Evolutionary conservation across 768 basidiomycete species (phyloP).

Genomic region (Hypholoma fasciculare): DNA sequence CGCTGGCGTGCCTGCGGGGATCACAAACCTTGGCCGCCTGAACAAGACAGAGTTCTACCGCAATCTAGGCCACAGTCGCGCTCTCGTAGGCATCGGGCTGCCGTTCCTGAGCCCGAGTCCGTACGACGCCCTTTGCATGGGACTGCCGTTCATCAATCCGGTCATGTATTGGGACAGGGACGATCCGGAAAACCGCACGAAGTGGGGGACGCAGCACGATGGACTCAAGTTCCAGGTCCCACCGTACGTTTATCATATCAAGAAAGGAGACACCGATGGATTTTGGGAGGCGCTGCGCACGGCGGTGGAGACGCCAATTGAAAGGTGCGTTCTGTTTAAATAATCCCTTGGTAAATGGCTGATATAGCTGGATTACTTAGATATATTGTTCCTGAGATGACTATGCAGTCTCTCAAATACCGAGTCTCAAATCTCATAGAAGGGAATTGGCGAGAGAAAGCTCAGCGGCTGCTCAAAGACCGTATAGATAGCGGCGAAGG

Average conservation of each 20-base stretch:
- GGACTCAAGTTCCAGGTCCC: conserved; percentile 1
- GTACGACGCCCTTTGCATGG: conserved; percentile 6
- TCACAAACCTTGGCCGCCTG: neutral
- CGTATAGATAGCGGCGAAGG: neutral
- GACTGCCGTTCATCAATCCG: conserved; percentile 4
- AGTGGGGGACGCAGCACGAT: neutral
- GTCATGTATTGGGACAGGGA: neutral
- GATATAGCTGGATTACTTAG: neutral
- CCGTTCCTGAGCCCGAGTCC: conserved; percentile 2
- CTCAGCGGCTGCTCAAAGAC: neutral
- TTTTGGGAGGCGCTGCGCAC: neutral
- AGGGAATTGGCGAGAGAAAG: conserved; percentile 1
- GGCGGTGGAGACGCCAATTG: neutral
- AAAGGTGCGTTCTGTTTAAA: neutral
- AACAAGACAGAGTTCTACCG: conserved; percentile 2
- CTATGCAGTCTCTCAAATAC: neutral
- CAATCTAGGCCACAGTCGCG: neutral
- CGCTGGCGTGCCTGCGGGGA: neutral
- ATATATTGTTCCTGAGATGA: conserved; percentile 5
- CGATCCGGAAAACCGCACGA: neutral
- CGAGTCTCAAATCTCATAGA: neutral
- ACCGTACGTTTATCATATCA: conserved; percentile 3
- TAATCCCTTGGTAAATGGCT: neutral
- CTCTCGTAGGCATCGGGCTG: neutral
- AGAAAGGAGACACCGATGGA: neutral